phyloP scores from a whole-genome alignment of 768 basidiomycete species.

The Tylopilus sp. region DNA sequence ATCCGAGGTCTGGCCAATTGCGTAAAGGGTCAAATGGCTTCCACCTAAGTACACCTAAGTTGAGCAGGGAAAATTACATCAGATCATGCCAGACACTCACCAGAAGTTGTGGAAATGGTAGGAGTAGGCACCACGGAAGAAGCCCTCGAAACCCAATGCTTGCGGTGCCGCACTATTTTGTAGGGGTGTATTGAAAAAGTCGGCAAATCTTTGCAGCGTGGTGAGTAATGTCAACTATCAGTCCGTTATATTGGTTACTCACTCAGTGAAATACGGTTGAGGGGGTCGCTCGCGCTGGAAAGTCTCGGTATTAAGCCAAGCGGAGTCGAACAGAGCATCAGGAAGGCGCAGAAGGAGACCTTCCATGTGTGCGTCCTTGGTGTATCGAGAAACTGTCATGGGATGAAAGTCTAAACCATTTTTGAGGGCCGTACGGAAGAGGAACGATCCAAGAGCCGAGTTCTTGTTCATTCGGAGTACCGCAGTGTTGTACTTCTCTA shows the following conservation, averaged over 20 bases:
- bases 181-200: constrained; percentile 83
- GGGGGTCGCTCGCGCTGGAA: constrained; percentile 92
- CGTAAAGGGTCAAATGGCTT: constrained; percentile 87
- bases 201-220: constrained; percentile 58
- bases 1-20: constrained; percentile 95
- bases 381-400: constrained; percentile 89
- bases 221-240: not conserved
- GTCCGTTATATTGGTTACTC: constrained; percentile 18
- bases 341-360: constrained; percentile 83
- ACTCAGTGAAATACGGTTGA: constrained; percentile 92
- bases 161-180: constrained; percentile 77
- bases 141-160: constrained; percentile 88
- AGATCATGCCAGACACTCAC: constrained; percentile 38
- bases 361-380: constrained; percentile 84
- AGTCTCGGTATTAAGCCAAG: constrained; percentile 92
- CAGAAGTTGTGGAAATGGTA: constrained; percentile 97
- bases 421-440: constrained; percentile 92
- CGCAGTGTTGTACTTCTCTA: constrained; percentile 94
- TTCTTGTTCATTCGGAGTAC: constrained; percentile 91
- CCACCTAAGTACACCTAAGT: constrained; percentile 61
- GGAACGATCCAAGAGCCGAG: constrained; percentile 87
- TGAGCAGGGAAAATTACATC: not conserved
- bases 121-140: constrained; percentile 93
- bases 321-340: constrained; percentile 94
- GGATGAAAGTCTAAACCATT: constrained; percentile 97